These are phyloP conservation scores for Chlamydomonas schloesseri DNA, from an alignment of 139 green algal genomes.

Conservation along the genomic window DNA sequence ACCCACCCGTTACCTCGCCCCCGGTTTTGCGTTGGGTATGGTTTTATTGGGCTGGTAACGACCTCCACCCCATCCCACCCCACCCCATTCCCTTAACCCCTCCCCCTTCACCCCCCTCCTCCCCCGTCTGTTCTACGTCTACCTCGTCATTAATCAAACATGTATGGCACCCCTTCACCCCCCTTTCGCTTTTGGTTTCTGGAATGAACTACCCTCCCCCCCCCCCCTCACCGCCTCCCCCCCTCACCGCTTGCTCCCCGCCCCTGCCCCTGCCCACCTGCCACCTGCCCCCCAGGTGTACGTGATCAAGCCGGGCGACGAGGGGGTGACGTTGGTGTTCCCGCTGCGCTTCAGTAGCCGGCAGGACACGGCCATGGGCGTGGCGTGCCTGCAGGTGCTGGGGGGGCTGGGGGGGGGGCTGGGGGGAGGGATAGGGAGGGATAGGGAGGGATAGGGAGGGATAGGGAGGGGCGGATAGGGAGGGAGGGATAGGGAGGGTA, in stretches of 20 bases:
- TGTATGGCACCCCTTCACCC: too few species aligned
- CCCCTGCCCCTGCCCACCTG: not conserved
- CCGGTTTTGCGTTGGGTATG: too few species aligned
- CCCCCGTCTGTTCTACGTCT: too few species aligned
- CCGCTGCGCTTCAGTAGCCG: conserved; percentile 30
- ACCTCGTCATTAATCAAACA: too few species aligned
- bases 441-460: not conserved
- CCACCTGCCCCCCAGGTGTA: conserved; percentile 11
- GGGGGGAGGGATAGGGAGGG: not conserved
- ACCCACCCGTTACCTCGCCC: too few species aligned
- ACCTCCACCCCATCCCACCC: too few species aligned
- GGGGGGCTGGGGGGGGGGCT: not conserved
- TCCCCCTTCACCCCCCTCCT: too few species aligned
- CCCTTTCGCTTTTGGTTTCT: too few species aligned
- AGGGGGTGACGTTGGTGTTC: conserved; percentile 29
- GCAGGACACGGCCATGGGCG: conserved; percentile 35
- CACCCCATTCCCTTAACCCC: too few species aligned
- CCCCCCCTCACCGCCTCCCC: not conserved
- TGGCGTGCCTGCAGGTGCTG: conserved; percentile 38
- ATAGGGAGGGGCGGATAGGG: not conserved
- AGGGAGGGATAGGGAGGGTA: too few species aligned
- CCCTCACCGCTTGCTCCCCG: not conserved
- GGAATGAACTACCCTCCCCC: not conserved
- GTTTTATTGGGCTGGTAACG: too few species aligned
- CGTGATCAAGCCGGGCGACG: not conserved